Base-by-base conservation (phyloP, 2,329 filamentous ascomycete genomes). In the Pseudocercospora vitis region DNA sequence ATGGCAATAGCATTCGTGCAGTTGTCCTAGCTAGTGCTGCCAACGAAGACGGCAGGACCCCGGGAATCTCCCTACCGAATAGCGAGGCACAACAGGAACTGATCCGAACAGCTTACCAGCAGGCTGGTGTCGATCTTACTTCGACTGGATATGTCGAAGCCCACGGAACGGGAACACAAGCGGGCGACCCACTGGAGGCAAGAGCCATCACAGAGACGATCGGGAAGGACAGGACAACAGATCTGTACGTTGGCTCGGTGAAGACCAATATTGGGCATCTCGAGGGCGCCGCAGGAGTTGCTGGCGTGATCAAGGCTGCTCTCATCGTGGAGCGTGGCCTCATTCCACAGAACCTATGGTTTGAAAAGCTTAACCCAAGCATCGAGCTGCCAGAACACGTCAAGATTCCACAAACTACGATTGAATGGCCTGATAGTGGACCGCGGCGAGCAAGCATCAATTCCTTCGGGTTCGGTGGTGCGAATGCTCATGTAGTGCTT, bases 21-120 rank as follows among this genome's bases (percentile, higher is more conserved):
- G 60, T 73, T 5, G 64, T 74, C 7, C 63, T 65, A 0, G 68
- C 63, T 12, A 69, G 68, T 0, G 69, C 63, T 2, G 48, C 67
- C 63, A 59, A 59, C 37, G 18, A 57, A 19, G 52, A 58, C 24
- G 61, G 59, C 4, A 50, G 46, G 23, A 59, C 61, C 8, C 52
- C 39, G 11, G 55, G 53, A 6, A 59, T 62, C 9, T 53, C 53
- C 1, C 21, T 53, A 19, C 57, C 57, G 11, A 57, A 31, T 16
- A 33, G 24, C n/a, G 49, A 59, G 7, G 59, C 59, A 4, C 61
- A 63, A 37, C 18, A 44, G 16, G 40, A 49, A 12, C 40, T 60
- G 11, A 62, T 63, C 16, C 29, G 52, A 12, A 26, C 26, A 23
- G 55, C 44, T 5, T 63, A 63, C 35, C 16, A 32, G 12, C 16